These are phyloP conservation scores for Rhododendron ferrugineum DNA, from an alignment of 148 eudicot species.

Conservation along the genomic window DNA sequence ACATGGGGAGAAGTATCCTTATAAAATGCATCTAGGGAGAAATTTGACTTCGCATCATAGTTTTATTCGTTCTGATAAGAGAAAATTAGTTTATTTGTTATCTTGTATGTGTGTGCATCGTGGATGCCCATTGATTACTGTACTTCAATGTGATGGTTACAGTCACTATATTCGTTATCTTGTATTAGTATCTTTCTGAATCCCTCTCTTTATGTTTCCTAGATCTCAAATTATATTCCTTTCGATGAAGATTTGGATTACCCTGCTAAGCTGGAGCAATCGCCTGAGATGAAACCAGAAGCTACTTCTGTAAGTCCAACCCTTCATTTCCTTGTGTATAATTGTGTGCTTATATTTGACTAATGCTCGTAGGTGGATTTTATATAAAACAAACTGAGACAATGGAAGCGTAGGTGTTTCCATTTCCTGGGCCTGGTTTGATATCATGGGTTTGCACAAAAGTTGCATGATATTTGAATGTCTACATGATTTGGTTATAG, in stretches of 20 bases:
- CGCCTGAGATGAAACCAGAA: constrained; percentile 46
- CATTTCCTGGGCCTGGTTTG: not conserved
- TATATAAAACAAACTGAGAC: not conserved
- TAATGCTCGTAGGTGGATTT: not conserved
- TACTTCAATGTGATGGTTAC: not conserved
- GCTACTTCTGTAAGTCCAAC: constrained; percentile 56
- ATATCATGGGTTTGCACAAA: not conserved
- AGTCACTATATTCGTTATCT: too few relatives aligned
- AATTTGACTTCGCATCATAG: not conserved
- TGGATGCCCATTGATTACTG: not conserved
- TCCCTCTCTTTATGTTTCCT: constrained; percentile 13
- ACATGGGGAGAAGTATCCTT: not conserved
- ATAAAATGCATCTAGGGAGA: not conserved
- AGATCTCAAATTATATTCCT: constrained; percentile 97
- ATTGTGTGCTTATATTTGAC: not conserved
- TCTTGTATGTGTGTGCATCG: not conserved
- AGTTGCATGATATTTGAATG: not conserved
- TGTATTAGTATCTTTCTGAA: constrained; percentile 5
- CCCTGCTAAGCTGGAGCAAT: constrained; percentile 83
- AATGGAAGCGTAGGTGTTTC: not conserved
- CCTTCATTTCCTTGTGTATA: not conserved
- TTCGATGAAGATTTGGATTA: constrained; percentile 82
- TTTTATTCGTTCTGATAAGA: too few relatives aligned
- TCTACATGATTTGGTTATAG: not conserved
- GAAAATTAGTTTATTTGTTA: not conserved